These are phyloP conservation scores for Corynespora cassiicola DNA, from an alignment of 2,329 filamentous ascomycete species.

Conservation along the genomic window DNA sequence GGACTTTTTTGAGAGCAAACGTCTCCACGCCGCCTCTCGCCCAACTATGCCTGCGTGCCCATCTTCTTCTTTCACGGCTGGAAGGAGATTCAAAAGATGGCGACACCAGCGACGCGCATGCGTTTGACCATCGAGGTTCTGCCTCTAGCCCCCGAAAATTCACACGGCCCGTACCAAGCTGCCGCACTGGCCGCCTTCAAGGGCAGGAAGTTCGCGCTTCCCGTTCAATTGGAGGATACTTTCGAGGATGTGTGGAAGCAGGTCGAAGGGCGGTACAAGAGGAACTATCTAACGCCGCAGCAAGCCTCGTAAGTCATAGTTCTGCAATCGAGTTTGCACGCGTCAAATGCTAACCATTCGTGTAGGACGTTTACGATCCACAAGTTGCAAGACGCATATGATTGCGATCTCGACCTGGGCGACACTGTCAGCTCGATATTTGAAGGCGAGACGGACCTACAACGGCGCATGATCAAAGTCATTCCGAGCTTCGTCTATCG, in stretches of 20 bases:
- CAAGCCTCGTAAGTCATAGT: constrained; percentile 28
- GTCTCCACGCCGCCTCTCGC: too few relatives aligned
- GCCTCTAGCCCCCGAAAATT: constrained; percentile 29
- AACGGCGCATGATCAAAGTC: constrained; percentile 38
- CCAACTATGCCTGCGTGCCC: too few relatives aligned
- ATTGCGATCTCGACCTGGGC: constrained; percentile 43
- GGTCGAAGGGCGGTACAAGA: constrained; percentile 40
- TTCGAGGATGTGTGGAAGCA: constrained; percentile 37
- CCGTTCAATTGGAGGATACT: constrained; percentile 32
- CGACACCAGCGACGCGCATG: too few relatives aligned
- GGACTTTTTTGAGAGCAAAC: too few relatives aligned
- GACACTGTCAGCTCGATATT: constrained; percentile 45
- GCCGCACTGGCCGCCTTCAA: constrained; percentile 31
- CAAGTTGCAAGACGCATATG: constrained; percentile 43
- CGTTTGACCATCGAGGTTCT: constrained; percentile 38
- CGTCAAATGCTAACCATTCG: too few relatives aligned
- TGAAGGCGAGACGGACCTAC: constrained; percentile 31
- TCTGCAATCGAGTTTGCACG: too few relatives aligned
- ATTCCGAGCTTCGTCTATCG: constrained; percentile 34
- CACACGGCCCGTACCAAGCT: constrained; percentile 20
- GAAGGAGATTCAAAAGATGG: too few relatives aligned
- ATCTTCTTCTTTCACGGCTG: too few relatives aligned
- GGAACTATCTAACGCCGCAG: constrained; percentile 37
- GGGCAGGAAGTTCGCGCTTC: constrained; percentile 43
- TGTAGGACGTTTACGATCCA: constrained; percentile 40